Conservation (phyloP, 2,329 filamentous ascomycete species). For the Verticillium zaregamsianum region DNA sequence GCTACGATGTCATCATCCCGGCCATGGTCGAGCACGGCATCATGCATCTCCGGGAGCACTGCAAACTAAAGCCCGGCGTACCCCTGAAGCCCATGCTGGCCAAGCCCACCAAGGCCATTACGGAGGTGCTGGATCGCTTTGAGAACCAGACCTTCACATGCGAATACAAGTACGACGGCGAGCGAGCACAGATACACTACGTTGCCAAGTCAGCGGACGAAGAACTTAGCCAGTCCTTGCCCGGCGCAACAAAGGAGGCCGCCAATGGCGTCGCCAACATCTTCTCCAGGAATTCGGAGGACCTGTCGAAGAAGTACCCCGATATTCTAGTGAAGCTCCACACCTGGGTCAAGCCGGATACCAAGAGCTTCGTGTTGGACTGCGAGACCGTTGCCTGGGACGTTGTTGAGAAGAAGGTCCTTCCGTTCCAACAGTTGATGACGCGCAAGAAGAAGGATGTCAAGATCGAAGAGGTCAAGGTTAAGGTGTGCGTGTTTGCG, state of each 20-base stretch:
- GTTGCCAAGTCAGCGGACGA: constrained; percentile 75
- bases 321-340: constrained; percentile 87
- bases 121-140: constrained; percentile 93
- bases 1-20: constrained; percentile 92
- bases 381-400: constrained; percentile 99
- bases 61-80: constrained; percentile 89
- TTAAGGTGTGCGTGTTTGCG: constrained; percentile 95
- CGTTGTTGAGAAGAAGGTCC: constrained; percentile 85
- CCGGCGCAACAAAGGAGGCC: constrained; percentile 59
- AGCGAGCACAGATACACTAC: constrained; percentile 97
- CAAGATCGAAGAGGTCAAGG: constrained; percentile 89
- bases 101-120: constrained; percentile 97
- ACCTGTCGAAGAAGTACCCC: constrained; percentile 95
- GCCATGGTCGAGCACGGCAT: constrained; percentile 85
- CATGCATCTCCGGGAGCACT: constrained; percentile 73
- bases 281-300: constrained; percentile 96
- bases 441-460: constrained; percentile 97
- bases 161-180: constrained; percentile 98
- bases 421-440: constrained; percentile 98
- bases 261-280: constrained; percentile 80
- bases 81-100: constrained; percentile 98
- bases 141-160: constrained; percentile 95
- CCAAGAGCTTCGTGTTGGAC: constrained; percentile 95
- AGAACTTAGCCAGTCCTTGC: constrained; percentile 60
- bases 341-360: constrained; percentile 84